A percentile compares a stretch with the other conserved stretches of the same genome.
These are phyloP conservation scores for Spongispora temasekensis DNA, from an alignment of 1,284 basidiomycete species.

Conservation along the genomic window DNA sequence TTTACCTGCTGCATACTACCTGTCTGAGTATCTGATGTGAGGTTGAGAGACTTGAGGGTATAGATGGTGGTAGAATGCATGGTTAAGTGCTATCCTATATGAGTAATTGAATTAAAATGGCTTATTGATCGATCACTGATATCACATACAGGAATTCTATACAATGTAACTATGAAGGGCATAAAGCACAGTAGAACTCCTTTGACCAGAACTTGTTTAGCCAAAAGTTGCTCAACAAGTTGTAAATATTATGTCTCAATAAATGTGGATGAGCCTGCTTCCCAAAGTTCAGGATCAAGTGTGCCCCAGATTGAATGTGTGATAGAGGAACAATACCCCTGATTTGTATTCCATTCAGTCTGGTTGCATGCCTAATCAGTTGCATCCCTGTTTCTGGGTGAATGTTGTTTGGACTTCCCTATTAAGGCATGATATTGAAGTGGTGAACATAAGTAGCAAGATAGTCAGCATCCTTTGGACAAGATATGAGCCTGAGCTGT, in stretches of 20 bases:
- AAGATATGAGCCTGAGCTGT: background rate
- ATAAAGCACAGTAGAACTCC: background rate
- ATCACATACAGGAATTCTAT: too few species aligned
- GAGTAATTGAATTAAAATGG: background rate
- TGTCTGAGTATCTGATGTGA: too few species aligned
- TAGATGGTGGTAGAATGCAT: background rate
- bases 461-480: background rate
- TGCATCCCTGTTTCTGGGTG: conserved; percentile 6
- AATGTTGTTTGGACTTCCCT: background rate
- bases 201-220: background rate
- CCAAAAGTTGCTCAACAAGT: background rate
- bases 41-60: background rate
- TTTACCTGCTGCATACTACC: background rate
- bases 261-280: conserved; percentile 3
- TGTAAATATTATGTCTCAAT: background rate
- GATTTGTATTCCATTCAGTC: background rate
- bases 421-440: conserved; percentile 3
- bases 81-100: background rate
- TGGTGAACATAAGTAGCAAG: conserved; percentile 2
- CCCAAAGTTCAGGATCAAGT: background rate
- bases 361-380: background rate
- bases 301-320: conserved; percentile 2
- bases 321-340: conserved; percentile 5
- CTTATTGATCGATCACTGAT: background rate
- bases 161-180: background rate